phyloP scores from a whole-genome alignment of 1,139 yeast species.

The Yamadazyma diddensiae region DNA sequence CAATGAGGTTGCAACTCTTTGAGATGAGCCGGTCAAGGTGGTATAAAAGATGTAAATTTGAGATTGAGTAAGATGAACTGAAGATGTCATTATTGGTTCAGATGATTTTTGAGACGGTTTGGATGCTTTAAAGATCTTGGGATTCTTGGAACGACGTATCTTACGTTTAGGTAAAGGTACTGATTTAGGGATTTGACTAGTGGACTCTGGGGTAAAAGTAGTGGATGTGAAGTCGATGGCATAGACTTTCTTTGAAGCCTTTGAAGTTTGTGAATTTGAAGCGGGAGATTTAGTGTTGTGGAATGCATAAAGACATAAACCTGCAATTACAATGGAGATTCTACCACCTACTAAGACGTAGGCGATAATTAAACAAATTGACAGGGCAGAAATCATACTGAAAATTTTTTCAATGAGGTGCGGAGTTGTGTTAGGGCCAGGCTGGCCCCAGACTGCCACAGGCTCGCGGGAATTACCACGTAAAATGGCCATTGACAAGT shows the following conservation, averaged over 20 bases:
- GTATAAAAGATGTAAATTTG: constrained; percentile 72
- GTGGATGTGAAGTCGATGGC: constrained; percentile 47
- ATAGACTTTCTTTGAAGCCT: constrained; percentile 34
- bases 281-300: neutral
- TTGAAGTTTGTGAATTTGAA: neutral
- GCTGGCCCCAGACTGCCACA: too few relatives aligned
- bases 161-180: constrained; percentile 14
- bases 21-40: constrained; percentile 80
- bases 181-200: constrained; percentile 18
- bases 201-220: constrained; percentile 24
- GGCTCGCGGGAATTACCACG: too few relatives aligned
- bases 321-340: constrained; percentile 20
- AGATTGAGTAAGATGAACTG: constrained; percentile 36
- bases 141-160: constrained; percentile 27
- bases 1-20: constrained; percentile 59
- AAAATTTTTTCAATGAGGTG: too few relatives aligned
- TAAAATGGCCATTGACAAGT: too few relatives aligned
- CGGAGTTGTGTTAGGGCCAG: too few relatives aligned
- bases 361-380: constrained; percentile 6
- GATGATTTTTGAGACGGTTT: constrained; percentile 21
- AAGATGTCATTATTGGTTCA: constrained; percentile 29
- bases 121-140: constrained; percentile 40
- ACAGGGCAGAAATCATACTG: constrained; percentile 11
- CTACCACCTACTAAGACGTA: constrained; percentile 25
- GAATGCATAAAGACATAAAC: constrained; percentile 1